These are phyloP conservation scores for Amanita exitialis DNA, from an alignment of 768 basidiomycete genomes.

Conservation along the genomic window DNA sequence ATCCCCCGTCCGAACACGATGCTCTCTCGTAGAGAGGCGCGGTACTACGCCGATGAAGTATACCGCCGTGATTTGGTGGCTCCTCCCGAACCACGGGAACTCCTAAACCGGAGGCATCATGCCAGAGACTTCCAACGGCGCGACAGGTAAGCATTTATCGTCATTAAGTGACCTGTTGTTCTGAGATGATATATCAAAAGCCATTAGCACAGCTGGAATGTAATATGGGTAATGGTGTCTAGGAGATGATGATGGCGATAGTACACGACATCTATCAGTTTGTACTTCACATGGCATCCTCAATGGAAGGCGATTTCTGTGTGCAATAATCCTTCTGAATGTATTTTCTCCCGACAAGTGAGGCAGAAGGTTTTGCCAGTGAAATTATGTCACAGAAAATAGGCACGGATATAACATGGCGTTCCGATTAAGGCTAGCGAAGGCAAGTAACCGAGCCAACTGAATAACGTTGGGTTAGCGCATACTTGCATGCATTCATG, in stretches of 20 bases:
- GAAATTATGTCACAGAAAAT: not conserved
- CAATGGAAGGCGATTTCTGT: not conserved
- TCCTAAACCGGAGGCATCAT: not conserved
- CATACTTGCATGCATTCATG: too few species aligned
- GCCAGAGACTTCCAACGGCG: conserved; percentile 4
- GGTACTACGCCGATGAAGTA: conserved; percentile 13
- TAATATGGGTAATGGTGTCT: not conserved
- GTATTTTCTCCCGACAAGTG: not conserved
- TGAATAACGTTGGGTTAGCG: too few species aligned
- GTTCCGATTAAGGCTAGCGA: too few species aligned
- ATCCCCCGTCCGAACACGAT: conserved; percentile 15
- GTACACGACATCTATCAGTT: not conserved
- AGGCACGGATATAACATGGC: too few species aligned
- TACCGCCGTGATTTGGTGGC: conserved; percentile 10
- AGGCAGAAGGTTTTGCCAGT: not conserved
- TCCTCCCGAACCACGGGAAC: not conserved
- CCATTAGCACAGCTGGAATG: not conserved
- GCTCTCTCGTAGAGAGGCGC: conserved; percentile 12
- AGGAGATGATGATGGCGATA: not conserved
- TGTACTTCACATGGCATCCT: not conserved
- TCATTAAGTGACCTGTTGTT: not conserved
- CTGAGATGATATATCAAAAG: not conserved
- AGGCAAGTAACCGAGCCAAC: too few species aligned
- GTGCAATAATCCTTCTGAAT: not conserved
- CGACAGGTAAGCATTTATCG: not conserved